A percentile compares a stretch with the other conserved stretches of the same genome.
Conservation (phyloP, 345 rosid species). For the Carallia pectinifolia region DNA sequence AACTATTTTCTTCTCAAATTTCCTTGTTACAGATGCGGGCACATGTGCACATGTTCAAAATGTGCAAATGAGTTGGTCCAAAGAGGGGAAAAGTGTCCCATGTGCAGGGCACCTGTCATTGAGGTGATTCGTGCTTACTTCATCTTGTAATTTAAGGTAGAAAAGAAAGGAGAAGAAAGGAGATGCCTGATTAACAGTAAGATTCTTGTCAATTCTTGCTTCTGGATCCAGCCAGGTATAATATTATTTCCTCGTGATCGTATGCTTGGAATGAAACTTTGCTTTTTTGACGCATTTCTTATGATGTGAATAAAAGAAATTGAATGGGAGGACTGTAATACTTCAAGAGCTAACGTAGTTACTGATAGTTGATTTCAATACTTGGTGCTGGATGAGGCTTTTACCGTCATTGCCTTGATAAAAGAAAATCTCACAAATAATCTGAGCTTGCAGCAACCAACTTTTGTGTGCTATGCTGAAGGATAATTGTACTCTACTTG, state of each 20-base stretch:
- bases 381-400: neutral
- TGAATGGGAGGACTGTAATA: constrained; percentile 13
- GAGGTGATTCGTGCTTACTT: constrained; percentile 91
- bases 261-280: constrained; percentile 17
- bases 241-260: constrained; percentile 16
- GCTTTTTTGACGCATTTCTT: constrained; percentile 17
- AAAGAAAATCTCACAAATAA: too few species aligned
- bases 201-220: constrained; percentile 12
- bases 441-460: neutral
- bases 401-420: too few species aligned
- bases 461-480: neutral
- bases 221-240: constrained; percentile 24
- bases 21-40: constrained; percentile 75
- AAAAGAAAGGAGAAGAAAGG: constrained; percentile 1
- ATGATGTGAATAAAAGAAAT: constrained; percentile 23
- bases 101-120: constrained; percentile 81
- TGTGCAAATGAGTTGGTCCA: constrained; percentile 78
- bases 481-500: neutral
- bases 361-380: neutral
- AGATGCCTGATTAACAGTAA: constrained; percentile 16
- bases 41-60: constrained; percentile 84
- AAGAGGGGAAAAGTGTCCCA: constrained; percentile 85
- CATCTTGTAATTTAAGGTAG: constrained; percentile 35
- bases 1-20: neutral
- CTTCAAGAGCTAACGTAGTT: neutral